Percentiles rank a stretch among this genome's conserved stretches.
Evolutionary conservation across 306 rosid species (phyloP).

Genomic region (Vigna radiata): DNA sequence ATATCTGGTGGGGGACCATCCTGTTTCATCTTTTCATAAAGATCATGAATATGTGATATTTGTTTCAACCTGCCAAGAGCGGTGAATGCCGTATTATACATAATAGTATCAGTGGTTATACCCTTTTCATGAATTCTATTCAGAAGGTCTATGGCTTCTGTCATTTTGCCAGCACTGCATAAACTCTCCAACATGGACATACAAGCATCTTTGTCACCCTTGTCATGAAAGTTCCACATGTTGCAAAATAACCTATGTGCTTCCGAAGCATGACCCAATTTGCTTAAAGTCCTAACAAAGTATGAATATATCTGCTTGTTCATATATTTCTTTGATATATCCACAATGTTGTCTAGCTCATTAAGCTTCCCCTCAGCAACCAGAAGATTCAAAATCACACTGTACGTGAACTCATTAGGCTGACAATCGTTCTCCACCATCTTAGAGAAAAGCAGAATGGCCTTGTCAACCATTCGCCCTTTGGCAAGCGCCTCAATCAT

Average conservation of each 20-base stretch:
- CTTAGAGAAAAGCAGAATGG: slow-evolving; percentile 67
- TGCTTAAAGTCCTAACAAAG: slow-evolving; percentile 77
- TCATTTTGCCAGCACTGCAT: slow-evolving; percentile 73
- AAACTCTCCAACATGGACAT: slow-evolving; percentile 88
- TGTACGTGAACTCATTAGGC: slow-evolving; percentile 87
- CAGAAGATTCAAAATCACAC: slow-evolving; percentile 73
- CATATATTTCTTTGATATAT: slow-evolving; percentile 64
- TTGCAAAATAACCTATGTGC: slow-evolving; percentile 90
- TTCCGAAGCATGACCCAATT: slow-evolving; percentile 82
- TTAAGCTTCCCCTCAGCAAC: slow-evolving; percentile 78
- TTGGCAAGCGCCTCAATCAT: slow-evolving; percentile 83
- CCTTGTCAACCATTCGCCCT: slow-evolving; percentile 79
- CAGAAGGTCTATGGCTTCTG: slow-evolving; percentile 84
- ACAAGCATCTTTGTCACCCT: slow-evolving; percentile 78
- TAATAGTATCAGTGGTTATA: slow-evolving; percentile 68
- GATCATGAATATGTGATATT: slow-evolving; percentile 68
- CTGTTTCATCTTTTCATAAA: slow-evolving; percentile 80
- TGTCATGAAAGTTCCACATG: slow-evolving; percentile 86
- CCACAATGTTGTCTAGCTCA: slow-evolving; percentile 72
- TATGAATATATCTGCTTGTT: slow-evolving; percentile 72
- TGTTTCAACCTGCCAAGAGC: slow-evolving; percentile 82
- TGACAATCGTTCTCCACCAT: slow-evolving; percentile 79
- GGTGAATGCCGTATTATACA: slow-evolving; percentile 83
- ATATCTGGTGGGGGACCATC: slow-evolving; percentile 79
- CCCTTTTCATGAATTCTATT: slow-evolving; percentile 83